Evolutionary conservation across 2,329 filamentous ascomycete species (phyloP).

Genomic region (Cadophora sp.): DNA sequence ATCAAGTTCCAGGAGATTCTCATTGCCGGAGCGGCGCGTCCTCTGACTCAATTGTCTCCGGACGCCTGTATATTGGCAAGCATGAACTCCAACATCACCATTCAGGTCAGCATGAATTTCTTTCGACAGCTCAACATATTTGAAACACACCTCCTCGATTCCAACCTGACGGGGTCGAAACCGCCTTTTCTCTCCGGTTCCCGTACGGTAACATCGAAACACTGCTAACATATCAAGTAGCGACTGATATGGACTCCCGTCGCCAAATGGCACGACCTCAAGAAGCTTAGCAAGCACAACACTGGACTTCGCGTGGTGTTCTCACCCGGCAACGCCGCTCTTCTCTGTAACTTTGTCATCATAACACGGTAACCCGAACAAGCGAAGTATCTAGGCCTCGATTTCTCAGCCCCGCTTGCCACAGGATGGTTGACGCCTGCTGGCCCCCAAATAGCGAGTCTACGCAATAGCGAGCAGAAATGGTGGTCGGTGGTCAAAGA

Average conservation of each 20-base stretch:
- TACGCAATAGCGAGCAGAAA: background rate
- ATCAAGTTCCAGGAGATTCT: background rate
- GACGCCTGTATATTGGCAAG: background rate
- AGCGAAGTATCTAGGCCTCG: background rate
- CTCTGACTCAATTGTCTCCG: background rate
- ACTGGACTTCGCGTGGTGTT: background rate
- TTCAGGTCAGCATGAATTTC: background rate
- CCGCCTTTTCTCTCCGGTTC: background rate
- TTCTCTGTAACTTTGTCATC: slow-evolving; percentile 10
- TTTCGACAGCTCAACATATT: no score
- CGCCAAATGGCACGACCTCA: slow-evolving; percentile 3
- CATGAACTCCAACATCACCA: background rate
- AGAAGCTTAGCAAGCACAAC: slow-evolving; percentile 6
- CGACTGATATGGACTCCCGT: slow-evolving; percentile 1
- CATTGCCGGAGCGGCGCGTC: background rate
- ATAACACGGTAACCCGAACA: background rate
- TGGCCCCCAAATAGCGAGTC: background rate
- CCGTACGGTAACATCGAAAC: background rate
- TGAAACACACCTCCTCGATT: no score
- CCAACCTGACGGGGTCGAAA: background rate
- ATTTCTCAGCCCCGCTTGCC: background rate
- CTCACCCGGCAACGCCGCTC: background rate
- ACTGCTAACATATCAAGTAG: background rate
- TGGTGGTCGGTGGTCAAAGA: background rate
- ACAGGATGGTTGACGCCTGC: background rate